Conservation (phyloP, 2,329 filamentous ascomycete genomes). For the Penicillium sp. region DNA sequence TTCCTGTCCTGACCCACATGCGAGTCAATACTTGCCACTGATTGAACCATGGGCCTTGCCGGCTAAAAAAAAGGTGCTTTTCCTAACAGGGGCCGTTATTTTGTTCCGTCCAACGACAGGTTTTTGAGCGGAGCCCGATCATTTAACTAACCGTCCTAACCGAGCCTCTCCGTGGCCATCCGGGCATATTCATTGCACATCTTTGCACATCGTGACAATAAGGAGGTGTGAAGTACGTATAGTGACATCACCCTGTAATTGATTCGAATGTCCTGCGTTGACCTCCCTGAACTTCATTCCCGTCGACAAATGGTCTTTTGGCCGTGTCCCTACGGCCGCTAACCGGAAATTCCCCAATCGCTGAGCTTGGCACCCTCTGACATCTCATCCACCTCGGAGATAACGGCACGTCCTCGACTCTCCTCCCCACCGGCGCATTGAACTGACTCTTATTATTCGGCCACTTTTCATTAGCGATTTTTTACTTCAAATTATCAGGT, state of each 20-base stretch:
- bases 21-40: slow-evolving; percentile 1
- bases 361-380: not conserved
- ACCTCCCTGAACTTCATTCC: not conserved
- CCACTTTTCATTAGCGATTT: no score
- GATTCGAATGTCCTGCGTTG: not conserved
- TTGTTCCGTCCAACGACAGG: not conserved
- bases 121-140: not conserved
- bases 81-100: not conserved
- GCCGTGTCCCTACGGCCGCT: not conserved
- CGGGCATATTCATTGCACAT: not conserved
- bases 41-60: slow-evolving; percentile 10
- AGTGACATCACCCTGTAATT: not conserved
- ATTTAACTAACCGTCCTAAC: not conserved
- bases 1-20: slow-evolving; percentile 18
- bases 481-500: not conserved
- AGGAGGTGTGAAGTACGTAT: not conserved
- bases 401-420: no score
- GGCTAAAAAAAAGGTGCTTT: slow-evolving; percentile 3
- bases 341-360: not conserved
- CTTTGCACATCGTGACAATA: not conserved
- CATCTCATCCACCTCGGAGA: not conserved
- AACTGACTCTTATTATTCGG: no score
- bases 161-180: no score
- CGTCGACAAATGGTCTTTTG: not conserved
- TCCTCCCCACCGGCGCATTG: not conserved